phyloP scores from a whole-genome alignment of 306 rosid genomes.

The Benincasa hispida region DNA sequence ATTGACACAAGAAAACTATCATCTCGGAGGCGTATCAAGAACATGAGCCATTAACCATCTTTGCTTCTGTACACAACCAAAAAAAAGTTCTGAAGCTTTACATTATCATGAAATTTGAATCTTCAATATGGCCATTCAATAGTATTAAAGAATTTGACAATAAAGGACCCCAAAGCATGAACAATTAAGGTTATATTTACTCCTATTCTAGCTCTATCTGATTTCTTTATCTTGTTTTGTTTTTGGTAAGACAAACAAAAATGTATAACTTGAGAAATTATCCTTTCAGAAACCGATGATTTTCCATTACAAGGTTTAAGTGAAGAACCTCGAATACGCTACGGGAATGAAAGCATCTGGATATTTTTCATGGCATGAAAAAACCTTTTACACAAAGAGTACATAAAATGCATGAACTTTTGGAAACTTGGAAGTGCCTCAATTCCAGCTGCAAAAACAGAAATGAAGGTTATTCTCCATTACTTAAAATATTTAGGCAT shows the following conservation, averaged over 20 bases:
- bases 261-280: neutral
- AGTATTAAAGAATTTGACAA: neutral
- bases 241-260: neutral
- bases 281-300: neutral
- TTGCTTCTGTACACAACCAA: neutral
- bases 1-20: too few relatives aligned
- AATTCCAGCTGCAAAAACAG: conserved; percentile 1
- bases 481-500: neutral
- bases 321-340: neutral
- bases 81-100: neutral
- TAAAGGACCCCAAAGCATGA: neutral
- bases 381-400: neutral
- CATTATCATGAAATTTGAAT: neutral
- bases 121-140: neutral
- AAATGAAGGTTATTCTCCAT: neutral
- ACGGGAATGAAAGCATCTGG: neutral
- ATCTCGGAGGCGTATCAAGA: too few relatives aligned
- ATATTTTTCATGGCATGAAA: neutral
- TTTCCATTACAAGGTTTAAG: neutral
- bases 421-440: conserved; percentile 3
- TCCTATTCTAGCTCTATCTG: neutral
- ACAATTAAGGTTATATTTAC: neutral
- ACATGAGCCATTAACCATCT: too few relatives aligned
- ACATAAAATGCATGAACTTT: neutral
- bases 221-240: neutral